These are phyloP conservation scores for Yamadazyma sp. DNA, from an alignment of 1,139 yeast genomes.

Conservation along the genomic window DNA sequence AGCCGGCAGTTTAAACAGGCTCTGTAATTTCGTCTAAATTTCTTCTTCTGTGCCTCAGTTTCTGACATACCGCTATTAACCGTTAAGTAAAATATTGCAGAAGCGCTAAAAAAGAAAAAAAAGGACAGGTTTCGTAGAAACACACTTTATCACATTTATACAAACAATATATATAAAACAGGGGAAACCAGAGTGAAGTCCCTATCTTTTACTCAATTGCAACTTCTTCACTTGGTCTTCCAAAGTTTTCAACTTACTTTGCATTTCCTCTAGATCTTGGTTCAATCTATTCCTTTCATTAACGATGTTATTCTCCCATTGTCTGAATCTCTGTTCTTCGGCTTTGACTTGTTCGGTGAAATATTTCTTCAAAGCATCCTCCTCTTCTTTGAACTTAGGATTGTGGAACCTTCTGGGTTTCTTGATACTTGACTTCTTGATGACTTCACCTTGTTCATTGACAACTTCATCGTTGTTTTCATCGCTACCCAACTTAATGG, in stretches of 20 bases:
- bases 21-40: constrained; percentile 63
- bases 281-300: constrained; percentile 93
- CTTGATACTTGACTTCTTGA: constrained; percentile 34
- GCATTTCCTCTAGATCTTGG: constrained; percentile 90
- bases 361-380: constrained; percentile 87
- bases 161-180: not conserved
- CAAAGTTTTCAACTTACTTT: constrained; percentile 63
- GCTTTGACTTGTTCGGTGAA: constrained; percentile 98
- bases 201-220: constrained; percentile 49
- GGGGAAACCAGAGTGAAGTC: not conserved
- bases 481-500: constrained; percentile 70
- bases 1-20: constrained; percentile 86
- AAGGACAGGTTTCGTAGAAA: not conserved
- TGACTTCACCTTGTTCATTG: constrained; percentile 35
- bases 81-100: constrained; percentile 5
- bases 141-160: not conserved
- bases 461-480: constrained; percentile 40
- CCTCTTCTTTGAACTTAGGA: constrained; percentile 95
- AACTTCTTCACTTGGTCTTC: constrained; percentile 73
- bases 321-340: constrained; percentile 95
- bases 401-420: constrained; percentile 64
- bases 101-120: not conserved
- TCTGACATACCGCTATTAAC: constrained; percentile 12
- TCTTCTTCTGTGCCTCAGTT: constrained; percentile 12
- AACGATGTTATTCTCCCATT: constrained; percentile 96